Evolutionary conservation across 495 filamentous ascomycete genomes (phyloP).

Genomic region (Penicillium herquei): DNA sequence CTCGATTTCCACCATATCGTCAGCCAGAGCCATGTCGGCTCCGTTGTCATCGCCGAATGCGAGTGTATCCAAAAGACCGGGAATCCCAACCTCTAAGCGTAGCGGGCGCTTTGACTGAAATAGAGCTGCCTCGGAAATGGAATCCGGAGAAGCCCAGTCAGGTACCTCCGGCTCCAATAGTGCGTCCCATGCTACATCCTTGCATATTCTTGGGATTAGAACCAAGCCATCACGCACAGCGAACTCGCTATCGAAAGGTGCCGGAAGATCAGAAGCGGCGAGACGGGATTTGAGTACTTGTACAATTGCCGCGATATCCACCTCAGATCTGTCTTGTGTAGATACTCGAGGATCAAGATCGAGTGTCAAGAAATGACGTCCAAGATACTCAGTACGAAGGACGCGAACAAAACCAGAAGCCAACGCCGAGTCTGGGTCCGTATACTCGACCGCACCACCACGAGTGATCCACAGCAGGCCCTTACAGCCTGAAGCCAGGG

Average conservation of each 20-base stretch:
- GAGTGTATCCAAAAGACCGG: not conserved
- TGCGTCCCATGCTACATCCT: not conserved
- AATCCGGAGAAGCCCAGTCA: not conserved
- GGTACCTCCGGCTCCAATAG: not conserved
- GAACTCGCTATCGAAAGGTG: no score
- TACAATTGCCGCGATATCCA: no score
- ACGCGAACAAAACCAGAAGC: not conserved
- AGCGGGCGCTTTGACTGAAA: not conserved
- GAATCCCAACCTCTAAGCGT: not conserved
- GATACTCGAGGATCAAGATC: not conserved
- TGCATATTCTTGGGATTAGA: no score
- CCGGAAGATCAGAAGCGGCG: no score
- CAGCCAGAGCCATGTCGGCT: not conserved
- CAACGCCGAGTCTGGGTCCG: not conserved
- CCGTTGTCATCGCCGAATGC: not conserved
- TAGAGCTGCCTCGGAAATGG: not conserved
- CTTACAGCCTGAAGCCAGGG: no score
- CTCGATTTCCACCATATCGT: conserved; percentile 22
- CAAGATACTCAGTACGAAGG: not conserved
- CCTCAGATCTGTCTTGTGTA: no score
- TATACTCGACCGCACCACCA: not conserved
- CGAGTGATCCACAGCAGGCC: not conserved
- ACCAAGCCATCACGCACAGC: no score
- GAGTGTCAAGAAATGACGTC: not conserved
- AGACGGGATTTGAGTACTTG: no score